Conservation (phyloP, 306 rosid species). For the Inga laurina region DNA sequence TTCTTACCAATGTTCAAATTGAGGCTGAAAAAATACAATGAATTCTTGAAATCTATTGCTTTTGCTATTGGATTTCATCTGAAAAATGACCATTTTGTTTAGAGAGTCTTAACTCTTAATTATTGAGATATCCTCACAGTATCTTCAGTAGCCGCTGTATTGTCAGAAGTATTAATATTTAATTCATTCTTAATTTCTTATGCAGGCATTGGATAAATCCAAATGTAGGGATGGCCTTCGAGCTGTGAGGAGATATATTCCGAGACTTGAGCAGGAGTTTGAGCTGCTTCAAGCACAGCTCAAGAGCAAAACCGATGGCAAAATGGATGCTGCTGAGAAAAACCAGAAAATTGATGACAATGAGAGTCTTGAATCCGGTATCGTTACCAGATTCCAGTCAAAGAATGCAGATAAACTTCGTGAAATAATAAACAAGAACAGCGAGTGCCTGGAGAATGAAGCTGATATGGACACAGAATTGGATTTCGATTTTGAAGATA, state of each 20-base stretch:
- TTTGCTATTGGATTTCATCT: conserved; percentile 6
- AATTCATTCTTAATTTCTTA: conserved; percentile 21
- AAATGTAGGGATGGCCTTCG: conserved; percentile 84
- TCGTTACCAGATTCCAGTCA: conserved; percentile 39
- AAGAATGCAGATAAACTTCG: conserved; percentile 42
- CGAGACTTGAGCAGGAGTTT: conserved; percentile 80
- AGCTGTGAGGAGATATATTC: conserved; percentile 80
- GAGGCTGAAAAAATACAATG: background rate
- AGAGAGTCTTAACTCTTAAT: background rate
- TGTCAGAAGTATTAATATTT: background rate
- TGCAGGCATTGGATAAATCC: conserved; percentile 95
- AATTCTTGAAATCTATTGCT: background rate
- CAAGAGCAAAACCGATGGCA: conserved; percentile 42
- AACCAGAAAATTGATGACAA: conserved; percentile 42
- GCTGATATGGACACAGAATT: conserved; percentile 46
- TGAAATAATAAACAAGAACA: conserved; percentile 39
- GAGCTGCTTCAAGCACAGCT: conserved; percentile 73
- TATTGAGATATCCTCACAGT: background rate
- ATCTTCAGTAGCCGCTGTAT: background rate
- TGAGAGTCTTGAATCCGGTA: conserved; percentile 32
- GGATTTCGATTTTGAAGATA: conserved; percentile 60
- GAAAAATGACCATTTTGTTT: conserved; percentile 1
- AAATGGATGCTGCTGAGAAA: conserved; percentile 41
- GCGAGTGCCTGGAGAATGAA: conserved; percentile 46
- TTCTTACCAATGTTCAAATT: conserved; percentile 5